Evolutionary conservation across 306 rosid genomes (phyloP).

Genomic region (Prosopis cineraria): DNA sequence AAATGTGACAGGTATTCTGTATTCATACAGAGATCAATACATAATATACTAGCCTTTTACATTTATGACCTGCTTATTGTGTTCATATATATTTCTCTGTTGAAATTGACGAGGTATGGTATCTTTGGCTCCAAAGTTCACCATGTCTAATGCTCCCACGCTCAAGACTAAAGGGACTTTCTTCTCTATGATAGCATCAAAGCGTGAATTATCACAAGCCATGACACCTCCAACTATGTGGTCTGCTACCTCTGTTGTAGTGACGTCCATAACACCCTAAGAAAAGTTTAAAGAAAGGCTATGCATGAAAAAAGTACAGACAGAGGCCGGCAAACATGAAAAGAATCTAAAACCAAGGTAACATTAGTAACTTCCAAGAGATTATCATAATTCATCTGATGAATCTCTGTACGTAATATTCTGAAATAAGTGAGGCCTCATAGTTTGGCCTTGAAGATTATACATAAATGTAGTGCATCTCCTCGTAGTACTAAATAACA

Average conservation of each 20-base stretch:
- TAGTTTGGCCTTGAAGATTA: background rate
- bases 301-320: slow-evolving; percentile 7
- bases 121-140: slow-evolving; percentile 83
- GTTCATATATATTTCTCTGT: slow-evolving; percentile 73
- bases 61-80: slow-evolving; percentile 77
- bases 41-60: slow-evolving; percentile 18
- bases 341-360: slow-evolving; percentile 24
- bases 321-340: slow-evolving; percentile 18
- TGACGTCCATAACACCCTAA: slow-evolving; percentile 83
- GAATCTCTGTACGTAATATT: slow-evolving; percentile 6
- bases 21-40: slow-evolving; percentile 27
- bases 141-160: slow-evolving; percentile 93
- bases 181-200: slow-evolving; percentile 75
- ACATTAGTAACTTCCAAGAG: slow-evolving; percentile 9
- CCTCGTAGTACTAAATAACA: background rate
- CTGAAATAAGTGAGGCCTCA: background rate
- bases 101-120: slow-evolving; percentile 68
- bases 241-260: slow-evolving; percentile 94
- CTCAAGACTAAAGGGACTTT: slow-evolving; percentile 74
- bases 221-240: slow-evolving; percentile 81
- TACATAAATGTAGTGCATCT: background rate
- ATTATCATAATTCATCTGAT: slow-evolving; percentile 14
- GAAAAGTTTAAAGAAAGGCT: slow-evolving; percentile 32
- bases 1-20: slow-evolving; percentile 26
- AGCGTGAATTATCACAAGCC: slow-evolving; percentile 85